A percentile compares a stretch with the other conserved stretches of the same genome.
Conservation (phyloP, 2,329 filamentous ascomycete genomes). For the Botrytis elliptica region DNA sequence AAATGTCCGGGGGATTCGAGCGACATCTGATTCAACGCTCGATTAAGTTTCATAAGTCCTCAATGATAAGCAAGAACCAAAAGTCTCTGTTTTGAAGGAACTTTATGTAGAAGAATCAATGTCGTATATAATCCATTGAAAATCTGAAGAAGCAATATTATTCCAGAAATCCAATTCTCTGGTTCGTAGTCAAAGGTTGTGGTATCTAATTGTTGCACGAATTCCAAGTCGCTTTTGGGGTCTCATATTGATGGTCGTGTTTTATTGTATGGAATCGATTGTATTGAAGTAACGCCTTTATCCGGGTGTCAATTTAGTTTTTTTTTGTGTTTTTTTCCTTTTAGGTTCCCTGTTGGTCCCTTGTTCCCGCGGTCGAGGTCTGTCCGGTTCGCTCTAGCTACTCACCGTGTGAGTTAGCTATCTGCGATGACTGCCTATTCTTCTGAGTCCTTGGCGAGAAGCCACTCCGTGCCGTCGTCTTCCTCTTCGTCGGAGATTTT, state of each 20-base stretch:
- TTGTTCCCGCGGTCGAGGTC: neutral
- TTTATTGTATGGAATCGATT: neutral
- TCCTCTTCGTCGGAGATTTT: neutral
- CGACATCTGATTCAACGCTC: neutral
- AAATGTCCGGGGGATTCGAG: neutral
- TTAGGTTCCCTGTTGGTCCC: neutral
- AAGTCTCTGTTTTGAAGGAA: rapidly evolving
- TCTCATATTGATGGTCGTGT: neutral
- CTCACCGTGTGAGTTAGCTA: neutral
- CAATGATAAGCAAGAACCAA: too few species aligned
- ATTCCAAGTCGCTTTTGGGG: neutral
- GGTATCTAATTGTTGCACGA: neutral
- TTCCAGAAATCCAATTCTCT: neutral
- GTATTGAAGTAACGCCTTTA: neutral
- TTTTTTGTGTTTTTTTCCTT: neutral
- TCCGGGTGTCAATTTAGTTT: neutral
- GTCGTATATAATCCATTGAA: neutral
- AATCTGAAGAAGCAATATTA: neutral
- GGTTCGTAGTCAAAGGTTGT: neutral
- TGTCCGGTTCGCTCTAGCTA: neutral
- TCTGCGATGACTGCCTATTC: neutral
- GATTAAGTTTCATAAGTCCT: neutral
- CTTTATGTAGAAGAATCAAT: neutral
- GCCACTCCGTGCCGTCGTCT: neutral
- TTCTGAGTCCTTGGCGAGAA: neutral